Evolutionary conservation across 495 filamentous ascomycete genomes (phyloP).

Genomic region (Lineolata rhizophorae): DNA sequence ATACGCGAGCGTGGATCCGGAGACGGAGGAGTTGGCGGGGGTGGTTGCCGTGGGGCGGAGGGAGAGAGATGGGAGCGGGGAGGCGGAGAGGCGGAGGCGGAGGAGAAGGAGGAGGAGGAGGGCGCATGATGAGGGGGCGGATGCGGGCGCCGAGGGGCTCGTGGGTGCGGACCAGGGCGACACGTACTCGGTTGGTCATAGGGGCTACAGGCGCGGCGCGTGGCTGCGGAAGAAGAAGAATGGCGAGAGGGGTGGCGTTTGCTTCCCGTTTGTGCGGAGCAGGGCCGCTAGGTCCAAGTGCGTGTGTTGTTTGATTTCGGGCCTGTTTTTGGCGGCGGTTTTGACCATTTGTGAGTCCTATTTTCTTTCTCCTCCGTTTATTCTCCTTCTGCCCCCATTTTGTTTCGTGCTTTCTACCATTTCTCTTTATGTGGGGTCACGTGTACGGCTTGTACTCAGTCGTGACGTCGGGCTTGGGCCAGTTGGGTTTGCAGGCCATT

Average conservation of each 20-base stretch:
- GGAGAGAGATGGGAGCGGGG: neutral
- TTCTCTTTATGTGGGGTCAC: too few relatives aligned
- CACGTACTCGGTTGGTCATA: too few relatives aligned
- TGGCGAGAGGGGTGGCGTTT: neutral
- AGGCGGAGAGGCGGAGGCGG: neutral
- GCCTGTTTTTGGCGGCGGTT: neutral
- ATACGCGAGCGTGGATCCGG: too few relatives aligned
- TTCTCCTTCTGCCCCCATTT: neutral
- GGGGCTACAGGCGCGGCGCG: too few relatives aligned
- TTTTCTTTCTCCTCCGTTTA: too few relatives aligned
- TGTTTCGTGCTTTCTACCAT: neutral
- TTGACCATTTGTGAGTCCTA: constrained; percentile 1
- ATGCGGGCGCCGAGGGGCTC: too few relatives aligned
- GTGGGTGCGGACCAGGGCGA: too few relatives aligned
- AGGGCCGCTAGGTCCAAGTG: neutral
- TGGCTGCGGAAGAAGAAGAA: neutral
- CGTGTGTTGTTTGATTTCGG: neutral
- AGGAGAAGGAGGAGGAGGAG: neutral
- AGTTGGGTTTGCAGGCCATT: too few relatives aligned
- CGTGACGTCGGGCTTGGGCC: too few relatives aligned
- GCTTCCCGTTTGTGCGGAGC: too few relatives aligned
- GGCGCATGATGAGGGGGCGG: neutral
- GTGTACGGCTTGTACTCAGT: too few relatives aligned
- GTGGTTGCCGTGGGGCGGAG: neutral
- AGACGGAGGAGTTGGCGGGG: neutral